A percentile compares a stretch with the other conserved stretches of the same genome.
Conservation (phyloP, 202 grass and related monocot species). For the Schoenoplectus tabernaemontani region DNA sequence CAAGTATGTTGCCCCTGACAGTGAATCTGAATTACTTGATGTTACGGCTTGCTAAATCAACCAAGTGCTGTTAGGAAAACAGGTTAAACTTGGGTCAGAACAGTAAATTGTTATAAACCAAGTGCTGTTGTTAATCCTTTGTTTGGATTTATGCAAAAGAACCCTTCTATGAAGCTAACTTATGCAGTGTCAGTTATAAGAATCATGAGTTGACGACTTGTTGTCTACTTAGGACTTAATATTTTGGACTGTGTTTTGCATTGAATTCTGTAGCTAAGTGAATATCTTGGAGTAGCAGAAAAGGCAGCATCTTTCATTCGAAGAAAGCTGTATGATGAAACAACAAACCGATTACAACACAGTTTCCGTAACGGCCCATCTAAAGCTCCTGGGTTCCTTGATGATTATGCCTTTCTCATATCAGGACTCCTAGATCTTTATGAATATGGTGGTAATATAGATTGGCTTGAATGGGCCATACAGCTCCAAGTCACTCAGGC, state of each 20-base stretch:
- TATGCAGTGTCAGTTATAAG: background rate
- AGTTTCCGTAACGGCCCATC: conserved; percentile 88
- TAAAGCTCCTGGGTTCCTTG: conserved; percentile 93
- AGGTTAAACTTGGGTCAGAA: background rate
- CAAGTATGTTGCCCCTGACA: background rate
- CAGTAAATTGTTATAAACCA: background rate
- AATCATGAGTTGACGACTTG: background rate
- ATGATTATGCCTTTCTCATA: conserved; percentile 93
- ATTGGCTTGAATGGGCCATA: conserved; percentile 78
- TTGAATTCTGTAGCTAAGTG: conserved; percentile 49
- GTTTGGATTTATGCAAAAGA: background rate
- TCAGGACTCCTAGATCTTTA: conserved; percentile 80
- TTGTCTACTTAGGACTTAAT: background rate
- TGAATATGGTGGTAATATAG: conserved; percentile 69
- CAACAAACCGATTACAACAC: conserved; percentile 56
- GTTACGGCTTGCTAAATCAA: background rate
- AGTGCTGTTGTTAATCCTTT: background rate
- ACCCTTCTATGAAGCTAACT: background rate
- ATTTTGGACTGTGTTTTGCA: no score
- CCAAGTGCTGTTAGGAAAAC: no score
- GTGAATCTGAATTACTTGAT: background rate
- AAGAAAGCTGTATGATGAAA: conserved; percentile 58
- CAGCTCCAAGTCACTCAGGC: conserved; percentile 83
- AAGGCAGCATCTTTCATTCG: conserved; percentile 76
- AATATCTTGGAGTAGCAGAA: conserved; percentile 77